Base-by-base conservation (phyloP, 164 flowering plant genomes). In the Vitis rotundifolia region DNA sequence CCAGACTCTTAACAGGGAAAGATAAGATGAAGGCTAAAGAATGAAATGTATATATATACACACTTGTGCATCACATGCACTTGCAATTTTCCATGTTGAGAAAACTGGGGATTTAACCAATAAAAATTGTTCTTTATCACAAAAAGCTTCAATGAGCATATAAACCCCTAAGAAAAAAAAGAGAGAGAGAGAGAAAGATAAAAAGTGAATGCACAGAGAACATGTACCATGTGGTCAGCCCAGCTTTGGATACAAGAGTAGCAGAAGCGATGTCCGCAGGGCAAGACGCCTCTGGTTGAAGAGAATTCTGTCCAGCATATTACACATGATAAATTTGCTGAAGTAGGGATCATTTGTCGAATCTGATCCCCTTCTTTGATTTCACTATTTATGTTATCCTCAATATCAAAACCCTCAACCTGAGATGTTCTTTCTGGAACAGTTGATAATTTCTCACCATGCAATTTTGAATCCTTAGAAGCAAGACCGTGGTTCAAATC, bases 221-320 rank as follows among this genome's bases (percentile, higher is more conserved):
- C 14, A 47, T 31, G 11, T 87, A 96, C 98, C 97, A 84, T 83
- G 61, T 80, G 86, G 80, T 89, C 89, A 59, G 97, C 92, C 98
- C 98, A 96, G 68, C 70, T 66, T 76, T 86, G 85, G 68, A 96
- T 96, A 85, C 99, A 96, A 56, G 89, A 76, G 82, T 83, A 96
- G 79, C 99, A 96, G 74, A 93, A 96, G 22, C 95, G 89, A 80
- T 96, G 99, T 10, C 97, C 97, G 75, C 99, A 96, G 28, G 91
- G 90, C 78, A 96, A 82, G 52, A 91, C 75, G 2, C 99, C 99
- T 72, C 97, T 85, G 16, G 85, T 83, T 49, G 87, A 77, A 78
- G 95, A 88, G 77, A 84, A 96, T 64, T 92, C 94, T 47, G 97
- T 89, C 91, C 89, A 92, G 62, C 98, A 96, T 75, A 96, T 96